Conservation (phyloP, 73 alveolate genomes). For the Symbiodinium pilosum region DNA sequence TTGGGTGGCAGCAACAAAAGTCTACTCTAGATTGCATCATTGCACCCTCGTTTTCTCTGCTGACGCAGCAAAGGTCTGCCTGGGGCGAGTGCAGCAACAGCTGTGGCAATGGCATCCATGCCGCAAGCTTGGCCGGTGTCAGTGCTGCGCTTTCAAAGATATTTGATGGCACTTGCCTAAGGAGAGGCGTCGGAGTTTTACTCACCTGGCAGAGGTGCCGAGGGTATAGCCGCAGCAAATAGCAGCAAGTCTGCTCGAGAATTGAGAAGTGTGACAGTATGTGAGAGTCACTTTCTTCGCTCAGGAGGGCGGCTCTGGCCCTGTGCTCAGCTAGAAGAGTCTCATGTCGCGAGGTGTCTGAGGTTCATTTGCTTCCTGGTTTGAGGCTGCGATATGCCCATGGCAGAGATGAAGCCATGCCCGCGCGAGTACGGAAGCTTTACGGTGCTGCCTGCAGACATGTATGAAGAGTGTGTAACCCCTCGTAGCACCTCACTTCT, state of each 20-base stretch:
- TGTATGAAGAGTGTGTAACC: no score
- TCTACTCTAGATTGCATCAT: no score
- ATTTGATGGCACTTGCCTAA: no score
- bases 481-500: no score
- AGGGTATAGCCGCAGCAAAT: neutral
- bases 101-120: constrained; percentile 12
- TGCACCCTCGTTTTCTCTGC: no score
- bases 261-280: neutral
- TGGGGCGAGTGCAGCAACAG: constrained; percentile 43
- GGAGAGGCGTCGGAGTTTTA: neutral
- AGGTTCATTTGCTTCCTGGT: no score
- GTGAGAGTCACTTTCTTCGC: neutral
- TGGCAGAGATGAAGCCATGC: constrained; percentile 21
- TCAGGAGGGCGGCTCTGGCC: constrained; percentile 39
- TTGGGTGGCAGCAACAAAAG: no score
- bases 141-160: neutral
- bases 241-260: neutral
- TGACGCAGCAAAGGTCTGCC: no score
- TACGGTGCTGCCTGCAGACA: neutral
- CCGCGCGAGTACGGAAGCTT: neutral
- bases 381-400: constrained; percentile 21
- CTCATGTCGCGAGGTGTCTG: no score
- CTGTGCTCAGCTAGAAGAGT: neutral
- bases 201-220: neutral
- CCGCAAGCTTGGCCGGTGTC: neutral